A percentile compares a stretch with the other conserved stretches of the same genome.
Evolutionary conservation across 331 rosid genomes (phyloP).

Genomic region (Arachis monticola): DNA sequence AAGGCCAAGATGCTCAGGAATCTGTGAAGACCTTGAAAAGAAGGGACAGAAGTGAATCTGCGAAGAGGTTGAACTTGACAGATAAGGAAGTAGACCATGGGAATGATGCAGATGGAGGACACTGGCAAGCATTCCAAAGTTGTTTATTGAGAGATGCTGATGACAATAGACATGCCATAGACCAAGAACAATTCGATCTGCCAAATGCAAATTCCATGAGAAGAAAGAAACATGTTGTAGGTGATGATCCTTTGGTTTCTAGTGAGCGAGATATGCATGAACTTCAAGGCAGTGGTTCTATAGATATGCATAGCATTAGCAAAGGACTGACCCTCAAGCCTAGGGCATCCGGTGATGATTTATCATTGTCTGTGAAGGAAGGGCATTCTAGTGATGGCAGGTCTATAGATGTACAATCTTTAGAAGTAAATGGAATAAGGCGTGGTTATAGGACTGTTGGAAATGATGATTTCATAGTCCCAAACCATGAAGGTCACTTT

Average conservation of each 20-base stretch:
- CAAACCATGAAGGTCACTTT: slow-evolving; percentile 54
- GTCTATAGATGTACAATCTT: slow-evolving; percentile 54
- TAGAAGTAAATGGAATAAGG: slow-evolving; percentile 72
- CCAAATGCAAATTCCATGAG: slow-evolving; percentile 55
- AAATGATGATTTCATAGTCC: slow-evolving; percentile 72
- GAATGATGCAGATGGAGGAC: slow-evolving; percentile 69
- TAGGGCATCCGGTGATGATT: slow-evolving; percentile 61
- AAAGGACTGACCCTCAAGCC: slow-evolving; percentile 51
- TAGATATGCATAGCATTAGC: slow-evolving; percentile 60
- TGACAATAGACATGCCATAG: slow-evolving; percentile 66
- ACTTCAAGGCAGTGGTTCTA: slow-evolving; percentile 52
- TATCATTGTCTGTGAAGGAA: slow-evolving; percentile 55
- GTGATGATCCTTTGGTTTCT: slow-evolving; percentile 72
- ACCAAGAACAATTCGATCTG: slow-evolving; percentile 62
- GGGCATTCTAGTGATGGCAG: slow-evolving; percentile 49
- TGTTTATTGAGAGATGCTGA: slow-evolving; percentile 87
- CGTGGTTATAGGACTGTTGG: slow-evolving; percentile 57
- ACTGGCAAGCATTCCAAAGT: slow-evolving; percentile 93
- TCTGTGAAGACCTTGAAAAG: slow-evolving; percentile 58
- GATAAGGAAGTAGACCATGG: slow-evolving; percentile 53
- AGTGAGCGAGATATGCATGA: slow-evolving; percentile 55
- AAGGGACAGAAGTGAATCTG: slow-evolving; percentile 54
- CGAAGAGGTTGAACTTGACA: slow-evolving; percentile 50
- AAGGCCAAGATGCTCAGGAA: slow-evolving; percentile 53
- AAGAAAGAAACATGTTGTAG: slow-evolving; percentile 53